Conservation (phyloP, 2,329 filamentous ascomycete genomes). For the Elsinoe fawcettii region DNA sequence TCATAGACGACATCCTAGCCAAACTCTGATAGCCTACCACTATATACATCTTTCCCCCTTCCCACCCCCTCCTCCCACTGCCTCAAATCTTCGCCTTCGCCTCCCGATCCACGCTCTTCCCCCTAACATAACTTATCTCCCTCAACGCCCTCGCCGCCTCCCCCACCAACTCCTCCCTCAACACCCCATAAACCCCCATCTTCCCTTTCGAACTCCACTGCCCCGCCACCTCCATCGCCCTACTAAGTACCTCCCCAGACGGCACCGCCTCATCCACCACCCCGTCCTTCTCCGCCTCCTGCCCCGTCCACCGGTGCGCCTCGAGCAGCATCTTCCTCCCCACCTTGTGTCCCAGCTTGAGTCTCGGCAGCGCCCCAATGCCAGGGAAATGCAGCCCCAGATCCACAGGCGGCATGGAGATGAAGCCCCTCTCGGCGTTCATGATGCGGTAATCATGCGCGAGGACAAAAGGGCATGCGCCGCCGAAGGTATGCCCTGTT, state of each 20-base stretch:
- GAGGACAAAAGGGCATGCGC: conserved; percentile 41
- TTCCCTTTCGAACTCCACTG: conserved; percentile 36
- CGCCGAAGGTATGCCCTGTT: conserved; percentile 45
- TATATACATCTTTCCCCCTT: not conserved
- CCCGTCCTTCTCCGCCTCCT: conserved; percentile 44
- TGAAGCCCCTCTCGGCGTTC: conserved; percentile 41
- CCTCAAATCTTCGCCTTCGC: conserved; percentile 23
- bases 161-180: conserved; percentile 47
- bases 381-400: conserved; percentile 50
- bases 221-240: conserved; percentile 38
- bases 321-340: conserved; percentile 49
- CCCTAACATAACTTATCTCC: conserved; percentile 48
- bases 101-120: conserved; percentile 35
- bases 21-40: conserved; percentile 23
- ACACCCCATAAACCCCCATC: conserved; percentile 45
- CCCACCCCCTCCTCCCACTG: not conserved
- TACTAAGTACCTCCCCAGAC: conserved; percentile 43
- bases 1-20: conserved; percentile 25
- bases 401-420: conserved; percentile 48
- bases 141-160: conserved; percentile 46
- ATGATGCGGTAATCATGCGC: conserved; percentile 44
- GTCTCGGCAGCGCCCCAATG: conserved; percentile 45
- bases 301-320: conserved; percentile 48
- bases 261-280: conserved; percentile 47
- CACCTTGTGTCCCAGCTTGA: conserved; percentile 36